Evolutionary conservation across 2,329 filamentous ascomycete species (phyloP).

Genomic region (Arthroderma uncinatum): DNA sequence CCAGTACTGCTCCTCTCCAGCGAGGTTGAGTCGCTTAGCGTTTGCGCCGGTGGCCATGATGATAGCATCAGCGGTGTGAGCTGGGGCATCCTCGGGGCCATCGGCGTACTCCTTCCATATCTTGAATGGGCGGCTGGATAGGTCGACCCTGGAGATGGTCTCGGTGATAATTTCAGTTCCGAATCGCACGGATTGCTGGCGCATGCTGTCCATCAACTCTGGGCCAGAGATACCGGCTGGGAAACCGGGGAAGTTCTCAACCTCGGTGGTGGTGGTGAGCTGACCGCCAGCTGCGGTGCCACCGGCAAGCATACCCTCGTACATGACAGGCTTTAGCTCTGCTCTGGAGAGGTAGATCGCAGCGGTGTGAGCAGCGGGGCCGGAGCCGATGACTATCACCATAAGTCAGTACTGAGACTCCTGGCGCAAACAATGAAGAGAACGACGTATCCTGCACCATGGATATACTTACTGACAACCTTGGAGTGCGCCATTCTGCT

Average conservation of each 20-base stretch:
- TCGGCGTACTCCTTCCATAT: conserved; percentile 87
- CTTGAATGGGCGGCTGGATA: conserved; percentile 75
- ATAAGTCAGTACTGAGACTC: not conserved
- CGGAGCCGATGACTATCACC: conserved; percentile 66
- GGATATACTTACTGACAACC: conserved; percentile 61
- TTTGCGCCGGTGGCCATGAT: conserved; percentile 95
- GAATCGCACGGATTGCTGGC: conserved; percentile 77
- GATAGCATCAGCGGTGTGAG: conserved; percentile 77
- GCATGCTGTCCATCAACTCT: conserved; percentile 93
- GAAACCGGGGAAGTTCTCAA: conserved; percentile 98
- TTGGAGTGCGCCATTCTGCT: conserved; percentile 75
- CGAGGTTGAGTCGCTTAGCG: conserved; percentile 67
- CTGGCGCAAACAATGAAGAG: no score
- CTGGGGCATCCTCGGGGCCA: conserved; percentile 53
- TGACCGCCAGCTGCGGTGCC: conserved; percentile 93
- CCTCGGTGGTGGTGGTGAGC: conserved; percentile 93
- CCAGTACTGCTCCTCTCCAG: conserved; percentile 93
- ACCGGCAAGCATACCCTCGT: conserved; percentile 96
- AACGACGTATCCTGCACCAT: not conserved
- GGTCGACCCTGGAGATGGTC: conserved; percentile 79
- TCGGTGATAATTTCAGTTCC: conserved; percentile 89
- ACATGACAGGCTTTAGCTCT: conserved; percentile 87
- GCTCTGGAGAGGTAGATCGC: conserved; percentile 92
- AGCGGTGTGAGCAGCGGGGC: conserved; percentile 93
- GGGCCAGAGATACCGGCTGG: conserved; percentile 75